Conservation (phyloP, 495 filamentous ascomycete genomes). For the Beverwykella pulmonaria region DNA sequence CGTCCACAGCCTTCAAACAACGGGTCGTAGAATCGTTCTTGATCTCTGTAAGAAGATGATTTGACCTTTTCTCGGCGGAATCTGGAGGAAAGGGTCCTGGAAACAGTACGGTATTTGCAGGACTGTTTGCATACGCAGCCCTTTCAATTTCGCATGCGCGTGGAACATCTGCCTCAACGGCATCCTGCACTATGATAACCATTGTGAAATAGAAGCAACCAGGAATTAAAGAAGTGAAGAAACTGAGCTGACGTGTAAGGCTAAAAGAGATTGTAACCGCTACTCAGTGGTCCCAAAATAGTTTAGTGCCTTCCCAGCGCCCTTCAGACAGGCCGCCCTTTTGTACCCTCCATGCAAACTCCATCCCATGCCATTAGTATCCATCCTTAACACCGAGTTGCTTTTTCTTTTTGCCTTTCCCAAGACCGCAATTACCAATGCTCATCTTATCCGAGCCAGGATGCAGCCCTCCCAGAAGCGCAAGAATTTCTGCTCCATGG, state of each 20-base stretch:
- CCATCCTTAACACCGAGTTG: neutral
- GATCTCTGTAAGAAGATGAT: neutral
- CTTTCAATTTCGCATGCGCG: constrained; percentile 16
- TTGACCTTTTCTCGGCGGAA: neutral
- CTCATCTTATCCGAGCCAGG: too few relatives aligned
- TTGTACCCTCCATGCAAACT: neutral
- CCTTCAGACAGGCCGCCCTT: neutral
- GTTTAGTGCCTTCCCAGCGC: neutral
- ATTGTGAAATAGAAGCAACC: neutral
- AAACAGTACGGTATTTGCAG: constrained; percentile 1
- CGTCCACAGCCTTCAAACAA: constrained; percentile 18
- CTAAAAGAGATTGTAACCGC: neutral
- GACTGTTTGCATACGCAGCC: constrained; percentile 9
- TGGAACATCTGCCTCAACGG: constrained; percentile 18
- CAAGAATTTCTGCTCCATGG: constrained; percentile 4
- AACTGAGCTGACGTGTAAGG: constrained; percentile 1
- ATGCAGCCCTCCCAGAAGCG: constrained; percentile 15
- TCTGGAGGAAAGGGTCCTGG: constrained; percentile 20
- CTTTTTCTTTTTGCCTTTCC: neutral
- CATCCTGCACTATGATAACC: constrained; percentile 25
- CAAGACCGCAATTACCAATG: too few relatives aligned
- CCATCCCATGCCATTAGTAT: neutral
- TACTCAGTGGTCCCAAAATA: neutral
- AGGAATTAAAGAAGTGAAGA: neutral
- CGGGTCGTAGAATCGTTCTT: neutral